Conservation (phyloP, 163 green algal species). For the Volvox carteri region DNA sequence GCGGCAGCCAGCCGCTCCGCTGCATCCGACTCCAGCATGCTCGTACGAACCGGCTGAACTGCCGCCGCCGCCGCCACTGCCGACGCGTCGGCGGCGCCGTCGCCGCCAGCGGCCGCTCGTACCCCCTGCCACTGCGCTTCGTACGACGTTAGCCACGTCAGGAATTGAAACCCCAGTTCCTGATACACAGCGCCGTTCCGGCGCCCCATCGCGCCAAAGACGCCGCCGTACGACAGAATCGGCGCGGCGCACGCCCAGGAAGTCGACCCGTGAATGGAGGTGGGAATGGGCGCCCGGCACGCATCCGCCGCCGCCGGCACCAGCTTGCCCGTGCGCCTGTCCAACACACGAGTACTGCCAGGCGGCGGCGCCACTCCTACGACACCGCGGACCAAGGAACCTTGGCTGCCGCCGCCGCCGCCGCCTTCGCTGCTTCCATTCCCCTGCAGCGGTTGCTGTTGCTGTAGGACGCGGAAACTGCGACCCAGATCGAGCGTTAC, state of each 20-base stretch:
- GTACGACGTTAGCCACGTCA: not conserved
- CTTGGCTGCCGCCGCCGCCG: not conserved
- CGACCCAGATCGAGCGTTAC: constrained; percentile 27
- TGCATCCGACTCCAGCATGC: not conserved
- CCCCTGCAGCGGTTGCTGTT: not conserved
- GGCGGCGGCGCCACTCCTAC: constrained; percentile 14
- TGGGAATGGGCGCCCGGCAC: not conserved
- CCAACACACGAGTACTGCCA: not conserved
- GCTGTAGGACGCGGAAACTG: constrained; percentile 36
- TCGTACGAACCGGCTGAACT: constrained; percentile 10
- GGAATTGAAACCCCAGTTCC: constrained; percentile 30
- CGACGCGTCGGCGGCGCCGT: not conserved
- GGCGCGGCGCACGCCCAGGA: constrained; percentile 36
- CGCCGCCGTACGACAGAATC: constrained; percentile 33
- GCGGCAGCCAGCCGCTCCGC: not conserved
- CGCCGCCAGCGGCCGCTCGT: not conserved
- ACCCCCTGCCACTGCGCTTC: constrained; percentile 40
- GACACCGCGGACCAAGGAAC: not conserved
- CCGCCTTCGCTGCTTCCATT: not conserved
- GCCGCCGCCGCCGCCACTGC: not conserved
- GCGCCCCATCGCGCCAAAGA: not conserved
- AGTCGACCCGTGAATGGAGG: no score
- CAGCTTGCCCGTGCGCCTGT: not conserved
- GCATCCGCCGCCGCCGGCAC: not conserved
- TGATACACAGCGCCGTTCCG: constrained; percentile 21